Evolutionary conservation across 345 rosid species (phyloP).

Genomic region (Laguncularia racemosa): DNA sequence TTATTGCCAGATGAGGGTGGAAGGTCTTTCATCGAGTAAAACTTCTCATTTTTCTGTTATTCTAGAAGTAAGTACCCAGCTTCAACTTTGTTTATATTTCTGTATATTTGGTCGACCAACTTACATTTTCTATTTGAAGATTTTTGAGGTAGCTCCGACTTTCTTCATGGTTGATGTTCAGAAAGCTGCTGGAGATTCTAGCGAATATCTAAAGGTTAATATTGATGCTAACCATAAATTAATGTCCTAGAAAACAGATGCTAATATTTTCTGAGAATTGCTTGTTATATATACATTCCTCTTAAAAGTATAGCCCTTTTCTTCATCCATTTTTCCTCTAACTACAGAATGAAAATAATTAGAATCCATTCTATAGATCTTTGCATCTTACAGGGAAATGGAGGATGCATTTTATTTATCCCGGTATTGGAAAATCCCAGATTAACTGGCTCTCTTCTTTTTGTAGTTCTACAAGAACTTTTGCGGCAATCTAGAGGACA

Average conservation of each 20-base stretch:
- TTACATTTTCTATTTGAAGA: constrained; percentile 23
- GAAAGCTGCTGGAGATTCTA: constrained; percentile 60
- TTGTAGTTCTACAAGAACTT: constrained; percentile 89
- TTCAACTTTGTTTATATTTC: not conserved
- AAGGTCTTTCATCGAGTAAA: constrained; percentile 71
- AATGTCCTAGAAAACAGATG: no score
- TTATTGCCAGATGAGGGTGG: constrained; percentile 84
- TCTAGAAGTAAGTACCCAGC: constrained; percentile 49
- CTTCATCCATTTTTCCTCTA: no score
- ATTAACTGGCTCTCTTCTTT: not conserved
- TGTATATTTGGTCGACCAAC: not conserved
- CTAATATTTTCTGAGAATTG: no score
- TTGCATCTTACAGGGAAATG: no score
- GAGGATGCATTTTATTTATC: no score
- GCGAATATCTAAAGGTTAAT: constrained; percentile 67
- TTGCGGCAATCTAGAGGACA: constrained; percentile 77
- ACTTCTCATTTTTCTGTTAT: constrained; percentile 67
- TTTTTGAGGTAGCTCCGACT: constrained; percentile 88
- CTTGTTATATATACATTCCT: no score
- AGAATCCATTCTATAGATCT: no score
- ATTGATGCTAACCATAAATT: not conserved
- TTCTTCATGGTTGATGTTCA: constrained; percentile 82
- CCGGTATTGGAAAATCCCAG: no score
- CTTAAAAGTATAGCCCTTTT: no score
- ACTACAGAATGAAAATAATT: no score